Percentiles rank a stretch among this genome's conserved stretches.
These are phyloP conservation scores for Setomelanomma holmii DNA, from an alignment of 2,329 filamentous ascomycete species.

Conservation along the genomic window DNA sequence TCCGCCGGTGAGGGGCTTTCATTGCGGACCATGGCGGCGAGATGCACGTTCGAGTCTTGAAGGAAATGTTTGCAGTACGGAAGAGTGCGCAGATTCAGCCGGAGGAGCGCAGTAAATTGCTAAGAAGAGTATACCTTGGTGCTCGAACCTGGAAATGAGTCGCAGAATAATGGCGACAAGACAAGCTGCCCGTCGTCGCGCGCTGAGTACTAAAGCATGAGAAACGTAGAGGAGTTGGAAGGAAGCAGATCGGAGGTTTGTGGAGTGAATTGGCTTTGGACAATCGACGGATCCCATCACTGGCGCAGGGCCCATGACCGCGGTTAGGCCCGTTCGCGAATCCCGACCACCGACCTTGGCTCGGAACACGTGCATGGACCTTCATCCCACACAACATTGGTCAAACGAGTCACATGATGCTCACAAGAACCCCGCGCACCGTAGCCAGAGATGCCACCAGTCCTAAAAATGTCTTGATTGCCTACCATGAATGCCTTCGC, in stretches of 20 bases:
- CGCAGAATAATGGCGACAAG: neutral
- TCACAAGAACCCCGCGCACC: no score
- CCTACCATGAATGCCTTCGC: no score
- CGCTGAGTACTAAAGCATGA: neutral
- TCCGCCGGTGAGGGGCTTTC: conserved; percentile 47
- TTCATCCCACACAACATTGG: no score
- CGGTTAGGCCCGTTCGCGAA: conserved; percentile 2
- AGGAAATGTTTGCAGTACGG: neutral
- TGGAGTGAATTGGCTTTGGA: neutral
- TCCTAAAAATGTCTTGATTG: no score
- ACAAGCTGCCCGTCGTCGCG: neutral
- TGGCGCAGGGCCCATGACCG: conserved; percentile 9
- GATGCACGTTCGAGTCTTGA: no score
- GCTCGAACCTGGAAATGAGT: no score
- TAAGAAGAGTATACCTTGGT: neutral
- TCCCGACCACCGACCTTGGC: conserved; percentile 3
- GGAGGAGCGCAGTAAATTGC: neutral
- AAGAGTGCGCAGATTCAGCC: neutral
- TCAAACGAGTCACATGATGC: no score
- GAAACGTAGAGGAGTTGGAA: neutral
- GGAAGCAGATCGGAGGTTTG: neutral
- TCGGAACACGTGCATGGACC: no score
- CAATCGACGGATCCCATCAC: conserved; percentile 4
- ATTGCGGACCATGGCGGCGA: conserved; percentile 46
- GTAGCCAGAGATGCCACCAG: no score